Base-by-base conservation (phyloP, 225 moss, liverwort and hornwort genomes). In the Marchantia paleacea region DNA sequence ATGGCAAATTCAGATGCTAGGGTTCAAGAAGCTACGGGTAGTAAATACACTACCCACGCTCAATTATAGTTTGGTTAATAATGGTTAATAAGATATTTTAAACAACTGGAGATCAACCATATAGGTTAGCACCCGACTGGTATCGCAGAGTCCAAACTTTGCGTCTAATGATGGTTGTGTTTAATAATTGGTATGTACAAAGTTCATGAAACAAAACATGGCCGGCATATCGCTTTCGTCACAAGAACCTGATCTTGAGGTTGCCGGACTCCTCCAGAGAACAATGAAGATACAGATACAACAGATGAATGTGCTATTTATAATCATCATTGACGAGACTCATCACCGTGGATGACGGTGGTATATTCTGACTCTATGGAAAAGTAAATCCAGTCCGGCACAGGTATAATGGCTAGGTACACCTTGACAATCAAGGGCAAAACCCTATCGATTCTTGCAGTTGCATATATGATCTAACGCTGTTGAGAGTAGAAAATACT, bases 291-390 rank as follows among this genome's bases (percentile, higher is more conserved):
- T 24, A 62, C n/a, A 62, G n/a, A 39, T 39, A 39, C 39, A 39
- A 39, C 52, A 73, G 8, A 47, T 48, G 75, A 48, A 75, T 58
- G 69, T 19, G 26, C 57, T 70, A 28, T 29, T 61, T 79, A 16
- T 12, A 14, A 48, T 79, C 74, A 79, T 67, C 66, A 47, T 54
- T 63, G 15, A 55, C 69, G 73, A 31, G 63, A 19, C 73, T 55
- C 53, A 28, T 14, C 71, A 53, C 65, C 16, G 54, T 28, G 30
- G 18, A 22, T 19, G 22, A 52, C 24, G 52, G 49, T 14, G 22
- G 18, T n/a, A 24, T 53, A 54, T 55, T 55, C 51, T 74, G 22
- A 3, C n/a, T 24, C 54, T 55, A 74, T 55, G 68, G 48, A 76
- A 49, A 7, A 75, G 49, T 55, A 28, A 58, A 47, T 4, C 51